Conservation (phyloP, 305 asterid species). For the Ilex paraguariensis region DNA sequence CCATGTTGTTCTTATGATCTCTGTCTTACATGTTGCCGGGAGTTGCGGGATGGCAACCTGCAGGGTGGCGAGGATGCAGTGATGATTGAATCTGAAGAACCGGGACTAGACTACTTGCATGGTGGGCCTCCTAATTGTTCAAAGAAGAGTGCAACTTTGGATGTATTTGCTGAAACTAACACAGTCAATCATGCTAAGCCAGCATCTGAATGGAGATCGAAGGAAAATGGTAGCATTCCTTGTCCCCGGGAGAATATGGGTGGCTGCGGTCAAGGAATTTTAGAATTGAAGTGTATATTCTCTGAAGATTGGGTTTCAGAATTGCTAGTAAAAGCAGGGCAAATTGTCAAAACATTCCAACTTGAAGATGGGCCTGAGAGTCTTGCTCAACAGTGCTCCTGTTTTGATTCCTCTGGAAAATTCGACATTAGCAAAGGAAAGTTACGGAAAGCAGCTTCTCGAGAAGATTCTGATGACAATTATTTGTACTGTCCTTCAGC, state of each 20-base stretch:
- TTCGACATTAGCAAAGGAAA: constrained; percentile 7
- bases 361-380: constrained; percentile 15
- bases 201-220: constrained; percentile 33
- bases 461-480: constrained; percentile 40
- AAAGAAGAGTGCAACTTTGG: no score
- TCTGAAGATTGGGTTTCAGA: constrained; percentile 18
- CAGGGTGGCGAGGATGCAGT: constrained; percentile 40
- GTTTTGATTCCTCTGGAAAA: constrained; percentile 21
- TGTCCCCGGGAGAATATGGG: constrained; percentile 41
- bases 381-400: constrained; percentile 28
- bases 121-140: constrained; percentile 12
- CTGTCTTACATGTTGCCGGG: constrained; percentile 63
- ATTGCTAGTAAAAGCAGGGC: constrained; percentile 35
- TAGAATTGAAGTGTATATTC: constrained; percentile 32
- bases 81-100: constrained; percentile 24
- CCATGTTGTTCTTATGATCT: constrained; percentile 56
- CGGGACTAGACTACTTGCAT: constrained; percentile 40
- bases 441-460: constrained; percentile 41
- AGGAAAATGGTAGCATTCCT: constrained; percentile 37
- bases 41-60: constrained; percentile 47
- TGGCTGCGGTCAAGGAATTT: constrained; percentile 41
- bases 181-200: constrained; percentile 9
- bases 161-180: constrained; percentile 5
- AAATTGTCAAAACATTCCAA: constrained; percentile 9
- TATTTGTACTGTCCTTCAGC: constrained; percentile 49